These are phyloP conservation scores for Spongispora temasekensis DNA, from an alignment of 1,284 basidiomycete species.

Conservation along the genomic window DNA sequence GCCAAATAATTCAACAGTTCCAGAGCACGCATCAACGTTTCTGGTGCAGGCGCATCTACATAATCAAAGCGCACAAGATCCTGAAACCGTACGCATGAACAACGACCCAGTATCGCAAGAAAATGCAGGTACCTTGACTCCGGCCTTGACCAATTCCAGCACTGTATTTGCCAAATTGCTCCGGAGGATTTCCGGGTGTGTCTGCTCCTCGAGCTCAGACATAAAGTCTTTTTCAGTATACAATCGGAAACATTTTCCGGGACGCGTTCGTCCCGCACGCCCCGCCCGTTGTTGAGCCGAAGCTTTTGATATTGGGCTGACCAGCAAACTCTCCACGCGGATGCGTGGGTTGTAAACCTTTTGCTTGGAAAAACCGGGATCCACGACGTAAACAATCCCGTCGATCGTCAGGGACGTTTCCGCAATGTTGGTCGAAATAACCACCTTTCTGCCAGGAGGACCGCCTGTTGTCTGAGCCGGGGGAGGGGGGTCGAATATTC, in stretches of 20 bases:
- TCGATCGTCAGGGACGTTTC: constrained; percentile 98
- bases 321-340: constrained; percentile 98
- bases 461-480: too few relatives aligned
- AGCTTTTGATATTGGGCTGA: constrained; percentile 98
- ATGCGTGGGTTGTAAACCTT: constrained; percentile 99
- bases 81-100: constrained; percentile 36
- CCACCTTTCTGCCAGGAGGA: constrained; percentile 95
- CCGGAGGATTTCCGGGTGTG: constrained; percentile 97
- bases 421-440: constrained; percentile 98
- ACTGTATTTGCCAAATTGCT: constrained; percentile 98
- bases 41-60: constrained; percentile 95
- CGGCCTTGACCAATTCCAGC: constrained; percentile 89
- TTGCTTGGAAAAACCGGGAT: constrained; percentile 95
- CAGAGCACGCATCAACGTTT: constrained; percentile 96
- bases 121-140: too few relatives aligned
- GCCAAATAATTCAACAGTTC: constrained; percentile 93
- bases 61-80: constrained; percentile 94
- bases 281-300: constrained; percentile 96
- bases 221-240: constrained; percentile 86
- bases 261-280: constrained; percentile 94
- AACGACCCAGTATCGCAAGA: too few relatives aligned
- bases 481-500: constrained; percentile 96
- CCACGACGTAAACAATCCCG: constrained; percentile 96
- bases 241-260: constrained; percentile 94
- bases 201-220: constrained; percentile 90